A percentile compares a stretch with the other conserved stretches of the same genome.
Evolutionary conservation across 164 flowering plant species (phyloP).

Genomic region (Magnolia changhungtana): DNA sequence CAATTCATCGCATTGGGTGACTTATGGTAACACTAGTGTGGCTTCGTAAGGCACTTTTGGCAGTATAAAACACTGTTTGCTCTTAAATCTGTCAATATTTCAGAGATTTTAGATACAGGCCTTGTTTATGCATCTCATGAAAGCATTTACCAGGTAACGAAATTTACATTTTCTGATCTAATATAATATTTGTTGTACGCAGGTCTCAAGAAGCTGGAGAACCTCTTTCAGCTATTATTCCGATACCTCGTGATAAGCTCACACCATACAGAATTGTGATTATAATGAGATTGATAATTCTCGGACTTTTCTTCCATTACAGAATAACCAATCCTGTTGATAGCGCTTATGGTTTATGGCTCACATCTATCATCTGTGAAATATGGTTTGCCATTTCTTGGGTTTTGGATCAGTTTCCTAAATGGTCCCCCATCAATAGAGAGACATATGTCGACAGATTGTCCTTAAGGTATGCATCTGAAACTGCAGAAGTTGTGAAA

Average conservation of each 20-base stretch:
- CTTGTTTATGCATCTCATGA: background rate
- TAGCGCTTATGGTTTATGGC: conserved; percentile 83
- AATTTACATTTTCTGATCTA: background rate
- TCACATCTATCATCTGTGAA: conserved; percentile 93
- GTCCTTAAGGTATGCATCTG: conserved; percentile 65
- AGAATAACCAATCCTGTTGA: conserved; percentile 87
- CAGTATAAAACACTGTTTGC: background rate
- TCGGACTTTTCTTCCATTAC: conserved; percentile 85
- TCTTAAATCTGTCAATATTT: background rate
- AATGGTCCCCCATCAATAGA: conserved; percentile 80
- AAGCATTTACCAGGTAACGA: background rate
- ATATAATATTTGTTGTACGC: conserved; percentile 23
- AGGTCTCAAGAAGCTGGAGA: conserved; percentile 55
- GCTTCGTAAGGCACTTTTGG: background rate
- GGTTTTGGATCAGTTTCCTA: conserved; percentile 98
- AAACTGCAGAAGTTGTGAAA: background rate
- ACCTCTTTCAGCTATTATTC: conserved; percentile 69
- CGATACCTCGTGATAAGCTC: conserved; percentile 56
- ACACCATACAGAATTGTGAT: conserved; percentile 80
- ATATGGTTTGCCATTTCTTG: conserved; percentile 96
- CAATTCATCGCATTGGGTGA: background rate
- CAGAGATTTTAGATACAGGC: background rate
- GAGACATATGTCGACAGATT: conserved; percentile 61
- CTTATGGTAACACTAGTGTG: background rate
- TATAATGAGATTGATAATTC: conserved; percentile 68